Conservation (phyloP, 1,284 basidiomycete genomes). For the Blastosporella zonata region DNA sequence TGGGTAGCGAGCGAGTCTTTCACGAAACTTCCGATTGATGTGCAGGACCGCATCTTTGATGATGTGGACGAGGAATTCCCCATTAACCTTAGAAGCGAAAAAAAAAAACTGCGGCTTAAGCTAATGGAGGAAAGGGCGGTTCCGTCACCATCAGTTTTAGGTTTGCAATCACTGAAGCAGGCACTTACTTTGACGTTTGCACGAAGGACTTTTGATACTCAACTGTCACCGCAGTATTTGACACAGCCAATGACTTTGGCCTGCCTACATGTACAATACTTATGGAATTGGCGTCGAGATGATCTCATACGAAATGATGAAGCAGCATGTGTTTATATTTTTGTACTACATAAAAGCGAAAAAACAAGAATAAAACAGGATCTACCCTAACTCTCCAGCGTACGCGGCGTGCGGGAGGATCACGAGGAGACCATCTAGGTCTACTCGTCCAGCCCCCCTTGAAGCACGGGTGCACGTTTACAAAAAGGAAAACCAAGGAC, state of each 20-base stretch:
- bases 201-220: too few relatives aligned
- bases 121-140: slow-evolving; percentile 31
- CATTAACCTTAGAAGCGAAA: slow-evolving; percentile 26
- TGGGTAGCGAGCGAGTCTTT: background rate
- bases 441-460: slow-evolving; percentile 9
- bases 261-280: too few relatives aligned
- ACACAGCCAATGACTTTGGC: too few relatives aligned
- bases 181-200: too few relatives aligned
- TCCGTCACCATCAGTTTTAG: slow-evolving; percentile 9
- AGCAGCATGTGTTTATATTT: background rate
- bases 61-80: slow-evolving; percentile 22
- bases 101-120: slow-evolving; percentile 26
- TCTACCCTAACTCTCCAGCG: slow-evolving; percentile 16
- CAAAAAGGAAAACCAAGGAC: slow-evolving; percentile 10
- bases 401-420: slow-evolving; percentile 12
- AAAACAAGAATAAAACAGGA: slow-evolving; percentile 1
- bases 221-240: too few relatives aligned
- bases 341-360: background rate
- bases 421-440: slow-evolving; percentile 14
- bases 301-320: too few relatives aligned
- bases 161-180: slow-evolving; percentile 10
- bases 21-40: slow-evolving; percentile 19
- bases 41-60: slow-evolving; percentile 23
- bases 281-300: too few relatives aligned
- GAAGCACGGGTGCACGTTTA: slow-evolving; percentile 4